phyloP scores from a whole-genome alignment of 768 basidiomycete species.

The Calocera cornea region DNA sequence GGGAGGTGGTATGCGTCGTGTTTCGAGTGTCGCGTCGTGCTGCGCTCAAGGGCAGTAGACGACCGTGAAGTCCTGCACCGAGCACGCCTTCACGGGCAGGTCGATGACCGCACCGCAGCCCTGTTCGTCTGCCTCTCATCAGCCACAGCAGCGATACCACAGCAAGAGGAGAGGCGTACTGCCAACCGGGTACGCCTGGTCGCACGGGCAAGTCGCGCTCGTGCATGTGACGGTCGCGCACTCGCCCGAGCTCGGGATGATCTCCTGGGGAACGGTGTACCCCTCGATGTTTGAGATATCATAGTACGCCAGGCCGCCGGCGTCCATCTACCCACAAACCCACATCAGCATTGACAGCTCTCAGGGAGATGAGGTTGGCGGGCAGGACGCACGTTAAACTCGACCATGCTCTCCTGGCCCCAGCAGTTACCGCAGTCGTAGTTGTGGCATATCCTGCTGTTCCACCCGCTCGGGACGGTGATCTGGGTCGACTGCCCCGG shows the following conservation, averaged over 20 bases:
- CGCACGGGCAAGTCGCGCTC: not conserved
- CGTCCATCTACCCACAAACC: not conserved
- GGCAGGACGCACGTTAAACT: not conserved
- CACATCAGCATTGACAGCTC: not conserved
- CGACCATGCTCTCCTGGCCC: slow-evolving; percentile 1
- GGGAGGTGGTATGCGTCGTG: not conserved
- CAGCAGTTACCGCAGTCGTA: slow-evolving; percentile 1
- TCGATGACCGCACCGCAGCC: not conserved
- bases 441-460: not conserved
- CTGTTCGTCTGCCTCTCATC: not conserved
- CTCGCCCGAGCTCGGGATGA: not conserved
- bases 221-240: not conserved
- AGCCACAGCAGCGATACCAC: not conserved
- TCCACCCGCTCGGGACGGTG: not conserved
- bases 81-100: not conserved
- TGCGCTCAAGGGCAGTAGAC: not conserved
- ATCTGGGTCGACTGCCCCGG: not conserved
- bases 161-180: not conserved
- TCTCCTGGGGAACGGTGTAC: not conserved
- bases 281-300: slow-evolving; percentile 1
- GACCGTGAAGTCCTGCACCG: not conserved
- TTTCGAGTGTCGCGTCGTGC: not conserved
- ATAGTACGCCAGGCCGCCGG: not conserved
- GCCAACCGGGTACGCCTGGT: not conserved
- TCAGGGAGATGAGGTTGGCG: not conserved